Evolutionary conservation across 768 basidiomycete genomes (phyloP).

Genomic region (Fomitopsis pulvina): DNA sequence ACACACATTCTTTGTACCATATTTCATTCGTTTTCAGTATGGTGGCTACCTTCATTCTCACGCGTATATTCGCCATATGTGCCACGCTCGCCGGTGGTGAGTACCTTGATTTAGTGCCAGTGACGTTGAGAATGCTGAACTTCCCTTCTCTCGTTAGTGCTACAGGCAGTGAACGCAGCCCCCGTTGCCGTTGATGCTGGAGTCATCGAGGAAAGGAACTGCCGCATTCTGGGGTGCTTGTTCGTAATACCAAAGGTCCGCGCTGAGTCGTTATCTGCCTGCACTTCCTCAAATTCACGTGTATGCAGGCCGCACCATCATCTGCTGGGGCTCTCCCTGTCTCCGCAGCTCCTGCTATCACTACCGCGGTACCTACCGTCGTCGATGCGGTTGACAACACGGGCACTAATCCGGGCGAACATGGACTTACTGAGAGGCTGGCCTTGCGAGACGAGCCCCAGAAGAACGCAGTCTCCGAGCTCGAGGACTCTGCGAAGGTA

Average conservation of each 20-base stretch:
- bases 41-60: slow-evolving; percentile 7
- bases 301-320: too few species aligned
- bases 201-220: background rate
- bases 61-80: slow-evolving; percentile 9
- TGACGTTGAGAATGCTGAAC: background rate
- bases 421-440: too few species aligned
- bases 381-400: too few species aligned
- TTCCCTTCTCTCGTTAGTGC: background rate
- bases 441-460: too few species aligned
- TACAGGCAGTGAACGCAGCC: background rate
- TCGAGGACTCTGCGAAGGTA: too few species aligned
- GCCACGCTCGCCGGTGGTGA: slow-evolving; percentile 4
- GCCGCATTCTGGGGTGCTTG: background rate
- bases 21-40: background rate
- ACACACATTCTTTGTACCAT: background rate
- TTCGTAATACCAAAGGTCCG: background rate
- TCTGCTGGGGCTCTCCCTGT: too few species aligned
- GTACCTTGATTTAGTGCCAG: background rate
- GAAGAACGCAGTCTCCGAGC: too few species aligned
- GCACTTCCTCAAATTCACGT: background rate
- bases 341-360: too few species aligned
- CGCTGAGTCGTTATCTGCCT: background rate
- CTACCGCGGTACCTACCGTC: too few species aligned
- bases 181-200: background rate
- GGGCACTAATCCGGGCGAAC: too few species aligned